phyloP scores from a whole-genome alignment of 208 protist species.

The Trypanosoma conorhini region DNA sequence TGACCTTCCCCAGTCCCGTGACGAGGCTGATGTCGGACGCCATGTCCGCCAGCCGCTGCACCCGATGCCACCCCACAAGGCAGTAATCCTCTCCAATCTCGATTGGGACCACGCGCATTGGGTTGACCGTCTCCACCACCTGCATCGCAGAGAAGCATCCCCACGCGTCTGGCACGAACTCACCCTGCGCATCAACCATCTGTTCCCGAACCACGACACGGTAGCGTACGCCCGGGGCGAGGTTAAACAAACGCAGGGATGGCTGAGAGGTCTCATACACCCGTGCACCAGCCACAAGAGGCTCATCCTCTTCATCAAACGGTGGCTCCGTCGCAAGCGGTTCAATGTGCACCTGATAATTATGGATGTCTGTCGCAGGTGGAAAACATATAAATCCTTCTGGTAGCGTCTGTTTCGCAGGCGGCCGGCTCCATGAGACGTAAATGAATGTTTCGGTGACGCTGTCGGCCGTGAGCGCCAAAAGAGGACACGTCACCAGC shows the following conservation, averaged over 20 bases:
- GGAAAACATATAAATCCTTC: slow-evolving; percentile 75
- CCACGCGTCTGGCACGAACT: slow-evolving; percentile 52
- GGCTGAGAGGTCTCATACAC: slow-evolving; percentile 92
- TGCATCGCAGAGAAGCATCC: slow-evolving; percentile 55
- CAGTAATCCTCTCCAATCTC: slow-evolving; percentile 93
- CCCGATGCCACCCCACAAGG: slow-evolving; percentile 76
- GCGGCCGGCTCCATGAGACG: slow-evolving; percentile 72
- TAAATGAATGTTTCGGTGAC: slow-evolving; percentile 88
- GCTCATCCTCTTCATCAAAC: slow-evolving; percentile 82
- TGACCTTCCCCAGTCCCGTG: slow-evolving; percentile 16
- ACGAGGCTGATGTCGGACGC: slow-evolving; percentile 27
- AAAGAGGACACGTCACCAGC: slow-evolving; percentile 75
- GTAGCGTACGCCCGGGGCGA: slow-evolving; percentile 83
- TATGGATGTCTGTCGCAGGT: slow-evolving; percentile 65
- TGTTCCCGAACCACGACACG: slow-evolving; percentile 83
- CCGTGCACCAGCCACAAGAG: slow-evolving; percentile 77
- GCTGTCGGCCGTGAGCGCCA: slow-evolving; percentile 57
- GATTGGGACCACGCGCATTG: slow-evolving; percentile 65
- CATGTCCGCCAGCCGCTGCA: slow-evolving; percentile 24
- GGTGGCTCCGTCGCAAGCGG: slow-evolving; percentile 65
- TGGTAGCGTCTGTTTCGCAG: slow-evolving; percentile 11
- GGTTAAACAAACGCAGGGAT: slow-evolving; percentile 75
- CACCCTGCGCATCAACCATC: slow-evolving; percentile 56
- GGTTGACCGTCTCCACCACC: slow-evolving; percentile 72
- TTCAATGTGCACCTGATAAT: slow-evolving; percentile 86